Percentiles rank a stretch among this genome's conserved stretches.
Evolutionary conservation across 2,329 filamentous ascomycete species (phyloP).

Genomic region (Zalaria obscura): DNA sequence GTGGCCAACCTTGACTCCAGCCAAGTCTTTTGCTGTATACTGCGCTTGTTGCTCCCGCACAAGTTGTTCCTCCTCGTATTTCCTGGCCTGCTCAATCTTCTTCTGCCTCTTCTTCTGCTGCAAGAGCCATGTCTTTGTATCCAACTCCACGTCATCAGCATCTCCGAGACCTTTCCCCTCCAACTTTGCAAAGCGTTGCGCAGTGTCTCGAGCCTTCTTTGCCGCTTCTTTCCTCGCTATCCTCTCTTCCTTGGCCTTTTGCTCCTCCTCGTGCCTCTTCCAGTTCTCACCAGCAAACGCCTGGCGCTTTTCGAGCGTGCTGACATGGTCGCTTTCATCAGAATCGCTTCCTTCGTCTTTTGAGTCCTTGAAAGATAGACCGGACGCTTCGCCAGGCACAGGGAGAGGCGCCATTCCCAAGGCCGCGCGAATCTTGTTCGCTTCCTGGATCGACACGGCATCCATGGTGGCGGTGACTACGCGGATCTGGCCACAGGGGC

Average conservation of each 20-base stretch:
- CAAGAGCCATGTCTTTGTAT: slow-evolving; percentile 76
- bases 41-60: slow-evolving; percentile 56
- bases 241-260: slow-evolving; percentile 57
- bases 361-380: slow-evolving; percentile 41
- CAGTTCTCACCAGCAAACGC: slow-evolving; percentile 62
- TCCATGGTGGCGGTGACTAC: slow-evolving; percentile 12
- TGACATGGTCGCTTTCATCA: slow-evolving; percentile 56
- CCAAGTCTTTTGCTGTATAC: slow-evolving; percentile 75
- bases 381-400: slow-evolving; percentile 51
- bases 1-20: slow-evolving; percentile 84
- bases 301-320: slow-evolving; percentile 71
- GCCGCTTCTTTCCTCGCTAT: slow-evolving; percentile 71
- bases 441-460: slow-evolving; percentile 69
- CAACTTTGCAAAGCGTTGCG: slow-evolving; percentile 59
- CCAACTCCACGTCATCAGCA: slow-evolving; percentile 47
- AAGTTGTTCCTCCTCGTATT: slow-evolving; percentile 60
- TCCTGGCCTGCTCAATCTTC: slow-evolving; percentile 63
- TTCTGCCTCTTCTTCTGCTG: slow-evolving; percentile 88
- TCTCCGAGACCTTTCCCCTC: slow-evolving; percentile 80
- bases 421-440: slow-evolving; percentile 78
- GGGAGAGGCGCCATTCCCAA: slow-evolving; percentile 84
- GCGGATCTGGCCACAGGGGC: too few relatives aligned
- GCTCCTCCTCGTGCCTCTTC: slow-evolving; percentile 55
- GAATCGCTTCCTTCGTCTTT: slow-evolving; percentile 33
- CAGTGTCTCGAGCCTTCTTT: slow-evolving; percentile 74